Evolutionary conservation across 345 rosid species (phyloP).

Genomic region (Salix caprea): DNA sequence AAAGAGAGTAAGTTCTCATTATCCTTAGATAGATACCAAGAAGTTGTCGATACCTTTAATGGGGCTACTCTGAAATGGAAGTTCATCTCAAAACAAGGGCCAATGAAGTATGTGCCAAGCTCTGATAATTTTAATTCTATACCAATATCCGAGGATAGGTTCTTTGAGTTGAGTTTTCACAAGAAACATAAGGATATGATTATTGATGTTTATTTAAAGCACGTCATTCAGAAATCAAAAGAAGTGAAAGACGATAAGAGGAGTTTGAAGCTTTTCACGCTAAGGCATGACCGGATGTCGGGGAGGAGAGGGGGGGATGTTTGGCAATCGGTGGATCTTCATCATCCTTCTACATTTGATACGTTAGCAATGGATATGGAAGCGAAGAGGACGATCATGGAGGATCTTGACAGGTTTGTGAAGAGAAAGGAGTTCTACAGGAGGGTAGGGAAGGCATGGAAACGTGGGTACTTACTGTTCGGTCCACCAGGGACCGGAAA

Average conservation of each 20-base stretch:
- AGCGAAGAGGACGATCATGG: neutral
- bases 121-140: neutral
- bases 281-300: neutral
- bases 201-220: conserved; percentile 18
- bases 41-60: conserved; percentile 26
- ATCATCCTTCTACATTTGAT: conserved; percentile 17
- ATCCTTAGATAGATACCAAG: conserved; percentile 22
- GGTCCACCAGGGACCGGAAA: conserved; percentile 21
- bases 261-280: conserved; percentile 20
- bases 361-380: conserved; percentile 17
- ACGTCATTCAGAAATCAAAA: conserved; percentile 17
- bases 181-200: conserved; percentile 33
- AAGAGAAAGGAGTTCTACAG: conserved; percentile 12
- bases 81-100: conserved; percentile 1
- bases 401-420: conserved; percentile 15
- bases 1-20: conserved; percentile 12
- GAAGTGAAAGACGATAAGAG: conserved; percentile 19
- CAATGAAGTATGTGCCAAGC: neutral
- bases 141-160: neutral
- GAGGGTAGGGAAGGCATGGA: conserved; percentile 20
- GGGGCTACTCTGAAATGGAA: conserved; percentile 34
- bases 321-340: conserved; percentile 30
- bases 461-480: conserved; percentile 12
- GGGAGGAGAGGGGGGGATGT: conserved; percentile 7
- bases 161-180: conserved; percentile 30